A percentile compares a stretch with the other conserved stretches of the same genome.
phyloP scores from a whole-genome alignment of 2,329 filamentous ascomycete species.

The Monilinia vaccinii-corymbosi region DNA sequence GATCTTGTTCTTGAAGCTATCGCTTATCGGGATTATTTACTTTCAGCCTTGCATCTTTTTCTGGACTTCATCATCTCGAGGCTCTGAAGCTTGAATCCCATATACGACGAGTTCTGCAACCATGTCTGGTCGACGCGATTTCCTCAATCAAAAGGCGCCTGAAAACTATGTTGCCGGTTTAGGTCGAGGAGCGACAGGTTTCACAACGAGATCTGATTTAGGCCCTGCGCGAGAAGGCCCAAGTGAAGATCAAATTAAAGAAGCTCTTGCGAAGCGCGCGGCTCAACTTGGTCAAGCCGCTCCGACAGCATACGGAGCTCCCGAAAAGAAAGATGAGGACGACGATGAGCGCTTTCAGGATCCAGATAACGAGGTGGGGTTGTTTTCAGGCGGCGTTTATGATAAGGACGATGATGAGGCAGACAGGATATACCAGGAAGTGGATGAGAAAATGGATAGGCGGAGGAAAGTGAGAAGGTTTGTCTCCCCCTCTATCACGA shows the following conservation, averaged over 20 bases:
- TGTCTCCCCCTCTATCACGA: conserved; percentile 37
- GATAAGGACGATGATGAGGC: conserved; percentile 98
- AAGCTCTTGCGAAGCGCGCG: conserved; percentile 88
- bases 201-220: conserved; percentile 93
- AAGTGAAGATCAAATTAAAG: conserved; percentile 96
- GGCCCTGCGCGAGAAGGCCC: conserved; percentile 92
- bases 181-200: conserved; percentile 93
- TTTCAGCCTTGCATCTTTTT: conserved; percentile 5
- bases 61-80: neutral
- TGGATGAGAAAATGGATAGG: conserved; percentile 95
- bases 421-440: conserved; percentile 87
- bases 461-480: conserved; percentile 80
- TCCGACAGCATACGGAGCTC: conserved; percentile 61
- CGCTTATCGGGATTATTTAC: neutral
- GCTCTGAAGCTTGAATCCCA: neutral
- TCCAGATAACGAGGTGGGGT: conserved; percentile 90
- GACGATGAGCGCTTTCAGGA: conserved; percentile 83
- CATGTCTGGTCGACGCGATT: conserved; percentile 58
- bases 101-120: neutral
- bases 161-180: conserved; percentile 93
- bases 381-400: conserved; percentile 93
- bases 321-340: conserved; percentile 47
- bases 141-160: conserved; percentile 75
- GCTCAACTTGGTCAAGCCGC: conserved; percentile 67
- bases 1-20: neutral